phyloP scores from a whole-genome alignment of 2,329 filamentous ascomycete genomes.

The Xylariaceae sp. region DNA sequence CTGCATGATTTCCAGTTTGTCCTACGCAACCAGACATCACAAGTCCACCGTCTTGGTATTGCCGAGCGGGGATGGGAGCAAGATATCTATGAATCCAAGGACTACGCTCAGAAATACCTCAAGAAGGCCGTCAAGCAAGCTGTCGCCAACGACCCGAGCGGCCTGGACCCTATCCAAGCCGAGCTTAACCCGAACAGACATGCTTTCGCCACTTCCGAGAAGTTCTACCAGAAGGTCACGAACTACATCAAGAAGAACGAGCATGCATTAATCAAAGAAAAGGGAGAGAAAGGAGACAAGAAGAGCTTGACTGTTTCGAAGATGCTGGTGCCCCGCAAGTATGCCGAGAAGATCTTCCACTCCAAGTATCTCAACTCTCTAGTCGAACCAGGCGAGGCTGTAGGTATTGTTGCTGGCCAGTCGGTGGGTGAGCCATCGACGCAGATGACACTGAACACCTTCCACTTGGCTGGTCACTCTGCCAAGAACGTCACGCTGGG shows the following conservation, averaged over 20 bases:
- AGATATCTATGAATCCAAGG: constrained; percentile 45
- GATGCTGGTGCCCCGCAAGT: constrained; percentile 48
- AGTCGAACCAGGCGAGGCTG: constrained; percentile 91
- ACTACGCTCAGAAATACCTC: constrained; percentile 67
- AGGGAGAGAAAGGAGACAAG: constrained; percentile 43
- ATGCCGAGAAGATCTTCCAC: constrained; percentile 77
- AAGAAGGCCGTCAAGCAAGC: constrained; percentile 75
- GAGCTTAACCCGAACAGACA: constrained; percentile 70
- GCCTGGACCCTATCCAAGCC: constrained; percentile 70
- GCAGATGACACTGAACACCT: constrained; percentile 99
- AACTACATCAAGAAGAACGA: constrained; percentile 76
- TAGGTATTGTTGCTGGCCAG: constrained; percentile 94
- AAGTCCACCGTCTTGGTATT: constrained; percentile 71
- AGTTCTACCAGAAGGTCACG: constrained; percentile 67
- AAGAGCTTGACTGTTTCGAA: constrained; percentile 25
- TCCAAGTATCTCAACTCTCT: constrained; percentile 90
- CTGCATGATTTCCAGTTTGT: constrained; percentile 86
- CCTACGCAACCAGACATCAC: constrained; percentile 75
- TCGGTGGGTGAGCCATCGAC: constrained; percentile 96
- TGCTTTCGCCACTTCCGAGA: constrained; percentile 84
- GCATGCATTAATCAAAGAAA: constrained; percentile 52
- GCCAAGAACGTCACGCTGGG: constrained; percentile 98
- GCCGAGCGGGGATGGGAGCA: constrained; percentile 41
- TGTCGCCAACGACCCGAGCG: constrained; percentile 49
- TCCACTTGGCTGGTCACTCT: constrained; percentile 97